Conservation (phyloP, 1,139 yeast genomes). For the Blastobotrys serpentis region DNA sequence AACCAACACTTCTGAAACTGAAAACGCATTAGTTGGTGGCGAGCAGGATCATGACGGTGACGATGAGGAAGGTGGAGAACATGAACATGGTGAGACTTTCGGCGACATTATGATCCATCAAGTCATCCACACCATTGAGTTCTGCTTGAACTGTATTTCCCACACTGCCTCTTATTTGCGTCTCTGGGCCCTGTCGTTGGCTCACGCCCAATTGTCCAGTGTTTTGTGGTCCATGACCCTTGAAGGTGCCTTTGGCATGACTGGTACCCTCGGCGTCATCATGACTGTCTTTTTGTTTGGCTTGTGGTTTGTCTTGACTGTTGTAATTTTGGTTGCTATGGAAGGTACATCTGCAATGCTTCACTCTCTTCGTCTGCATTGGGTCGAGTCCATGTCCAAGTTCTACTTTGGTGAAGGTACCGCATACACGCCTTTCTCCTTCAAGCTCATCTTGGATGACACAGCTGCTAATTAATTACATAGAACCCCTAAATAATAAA, state of each 20-base stretch:
- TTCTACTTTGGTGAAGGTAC: conserved; percentile 96
- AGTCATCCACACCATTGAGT: conserved; percentile 97
- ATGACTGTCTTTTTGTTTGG: conserved; percentile 80
- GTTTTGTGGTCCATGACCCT: conserved; percentile 97
- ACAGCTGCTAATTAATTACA: neutral
- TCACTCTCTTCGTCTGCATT: conserved; percentile 91
- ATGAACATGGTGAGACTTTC: conserved; percentile 59
- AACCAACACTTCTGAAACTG: conserved; percentile 21
- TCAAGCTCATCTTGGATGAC: conserved; percentile 29
- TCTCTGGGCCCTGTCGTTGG: conserved; percentile 95
- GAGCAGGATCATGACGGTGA: conserved; percentile 21
- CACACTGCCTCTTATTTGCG: conserved; percentile 97
- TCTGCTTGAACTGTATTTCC: conserved; percentile 93
- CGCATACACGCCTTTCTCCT: conserved; percentile 79
- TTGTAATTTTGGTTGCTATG: conserved; percentile 89
- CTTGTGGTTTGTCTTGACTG: conserved; percentile 92
- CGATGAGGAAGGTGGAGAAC: conserved; percentile 37
- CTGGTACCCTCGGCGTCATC: conserved; percentile 68
- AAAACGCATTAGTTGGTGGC: conserved; percentile 23
- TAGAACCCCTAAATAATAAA: neutral
- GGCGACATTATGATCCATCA: conserved; percentile 97
- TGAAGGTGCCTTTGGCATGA: conserved; percentile 70
- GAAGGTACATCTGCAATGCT: conserved; percentile 99
- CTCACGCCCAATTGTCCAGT: conserved; percentile 93
- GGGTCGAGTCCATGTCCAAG: conserved; percentile 99